A percentile compares a stretch with the other conserved stretches of the same genome.
Evolutionary conservation across 164 flowering plant genomes (phyloP).

Genomic region (Vitis riparia): DNA sequence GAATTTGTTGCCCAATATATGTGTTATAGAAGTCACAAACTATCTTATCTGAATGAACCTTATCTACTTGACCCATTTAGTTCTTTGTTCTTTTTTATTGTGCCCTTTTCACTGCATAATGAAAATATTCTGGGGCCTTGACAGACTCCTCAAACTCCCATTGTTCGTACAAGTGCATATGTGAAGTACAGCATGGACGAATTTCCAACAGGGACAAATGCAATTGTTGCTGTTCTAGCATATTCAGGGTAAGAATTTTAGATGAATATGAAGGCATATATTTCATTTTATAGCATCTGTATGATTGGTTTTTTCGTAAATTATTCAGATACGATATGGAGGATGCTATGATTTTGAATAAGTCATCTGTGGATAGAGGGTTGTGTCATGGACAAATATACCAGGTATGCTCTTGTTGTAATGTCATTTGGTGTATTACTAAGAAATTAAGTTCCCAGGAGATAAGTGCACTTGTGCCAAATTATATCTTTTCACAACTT

Average conservation of each 20-base stretch:
- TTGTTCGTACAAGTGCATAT: slow-evolving; percentile 87
- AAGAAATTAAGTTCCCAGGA: no score
- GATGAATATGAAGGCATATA: not conserved
- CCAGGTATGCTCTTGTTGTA: slow-evolving; percentile 49
- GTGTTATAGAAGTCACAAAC: no score
- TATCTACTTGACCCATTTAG: not conserved
- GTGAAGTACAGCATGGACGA: slow-evolving; percentile 71
- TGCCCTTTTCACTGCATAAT: not conserved
- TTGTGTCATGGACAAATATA: slow-evolving; percentile 82
- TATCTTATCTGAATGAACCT: no score
- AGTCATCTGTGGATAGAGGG: slow-evolving; percentile 96
- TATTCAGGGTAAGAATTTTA: slow-evolving; percentile 76
- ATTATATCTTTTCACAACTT: not conserved
- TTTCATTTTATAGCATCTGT: not conserved
- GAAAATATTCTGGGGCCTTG: slow-evolving; percentile 2
- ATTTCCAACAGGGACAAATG: slow-evolving; percentile 90
- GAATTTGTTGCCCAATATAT: no score
- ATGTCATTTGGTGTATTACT: no score
- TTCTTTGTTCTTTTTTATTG: not conserved
- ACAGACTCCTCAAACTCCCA: slow-evolving; percentile 96
- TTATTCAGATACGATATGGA: slow-evolving; percentile 91
- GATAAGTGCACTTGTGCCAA: no score
- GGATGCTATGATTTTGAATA: slow-evolving; percentile 97
- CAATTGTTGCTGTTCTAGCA: slow-evolving; percentile 94
- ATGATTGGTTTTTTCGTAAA: not conserved